Base-by-base conservation (phyloP, 2,329 filamentous ascomycete species). In the Neophaeococcomyces aloes region DNA sequence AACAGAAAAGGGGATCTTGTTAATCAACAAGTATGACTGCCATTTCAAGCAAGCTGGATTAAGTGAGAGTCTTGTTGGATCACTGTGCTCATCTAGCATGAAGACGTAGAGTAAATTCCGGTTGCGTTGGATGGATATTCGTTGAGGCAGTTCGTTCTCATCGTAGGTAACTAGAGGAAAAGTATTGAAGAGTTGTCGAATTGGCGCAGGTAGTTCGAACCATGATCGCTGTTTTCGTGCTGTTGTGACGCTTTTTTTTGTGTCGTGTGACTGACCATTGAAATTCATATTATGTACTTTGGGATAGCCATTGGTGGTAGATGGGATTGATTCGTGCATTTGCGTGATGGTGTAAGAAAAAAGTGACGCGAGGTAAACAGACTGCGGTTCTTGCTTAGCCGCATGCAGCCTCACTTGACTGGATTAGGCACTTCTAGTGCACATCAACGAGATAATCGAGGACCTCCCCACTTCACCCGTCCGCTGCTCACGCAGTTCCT, bases 11-110 rank as follows among this genome's bases (percentile, higher is more conserved):
- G 77, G 65, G 46, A 94, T 70, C 31, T 74, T 74, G 39, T 79
- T 74, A 56, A 95, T 85, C 56, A 78, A 84, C 49, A 98, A 73
- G 62, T 86, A 91, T 23, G 87, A 80, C 86, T 96, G 91, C 87
- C 87, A 96, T 69, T 89, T 94, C 58, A 96, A 70, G 68, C 91
- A 98, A 46, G 80, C 78, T 8, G 91, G 91, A 61, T 96, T 96
- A 66, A 83, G 94, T 52, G 86, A 93, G 19, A 87, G 83, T 25
- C 15, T 42, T 19, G 30, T 36, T 7, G 2, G 19, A 11, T 14
- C 31, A 14, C 23, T 69, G 65, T 3, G 78, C 79, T 30, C 59
- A 59, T 44, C 63, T 61, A 27, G 79, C 18, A 43, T 46, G 64
- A 95, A 96, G 45, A 94, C 71, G 61, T 87, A 87, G 7, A 98